These are phyloP conservation scores for Thielaviopsis populi DNA, from an alignment of 2,329 filamentous ascomycete genomes.

Conservation along the genomic window DNA sequence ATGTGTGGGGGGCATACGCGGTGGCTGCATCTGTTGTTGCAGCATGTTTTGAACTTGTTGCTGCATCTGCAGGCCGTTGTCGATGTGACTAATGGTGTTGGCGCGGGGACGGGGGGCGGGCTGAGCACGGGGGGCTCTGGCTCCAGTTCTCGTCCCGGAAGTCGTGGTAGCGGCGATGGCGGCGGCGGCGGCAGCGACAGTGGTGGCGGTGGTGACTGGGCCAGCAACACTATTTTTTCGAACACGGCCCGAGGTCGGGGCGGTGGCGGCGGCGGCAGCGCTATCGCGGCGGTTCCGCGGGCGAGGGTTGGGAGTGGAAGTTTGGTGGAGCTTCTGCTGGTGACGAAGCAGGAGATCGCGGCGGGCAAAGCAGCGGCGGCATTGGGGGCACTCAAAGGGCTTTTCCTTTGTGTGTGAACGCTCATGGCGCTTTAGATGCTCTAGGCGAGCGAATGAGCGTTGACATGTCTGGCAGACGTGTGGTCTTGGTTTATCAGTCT, in stretches of 20 bases:
- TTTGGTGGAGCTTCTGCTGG: conserved; percentile 96
- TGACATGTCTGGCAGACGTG: conserved; percentile 86
- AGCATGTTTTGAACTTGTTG: conserved; percentile 49
- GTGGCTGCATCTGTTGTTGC: conserved; percentile 29
- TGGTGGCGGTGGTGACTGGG: conserved; percentile 28
- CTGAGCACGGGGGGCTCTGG: neutral
- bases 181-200: conserved; percentile 35
- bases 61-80: conserved; percentile 52
- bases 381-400: conserved; percentile 94
- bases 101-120: conserved; percentile 52
- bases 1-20: conserved; percentile 38
- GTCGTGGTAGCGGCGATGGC: conserved; percentile 34
- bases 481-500: conserved; percentile 92
- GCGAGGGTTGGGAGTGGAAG: conserved; percentile 71
- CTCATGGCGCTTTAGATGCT: conserved; percentile 95
- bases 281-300: conserved; percentile 85
- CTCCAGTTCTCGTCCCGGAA: neutral
- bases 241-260: conserved; percentile 46
- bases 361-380: conserved; percentile 83
- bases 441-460: conserved; percentile 82
- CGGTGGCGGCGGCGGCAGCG: conserved; percentile 53
- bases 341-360: conserved; percentile 83
- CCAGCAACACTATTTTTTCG: conserved; percentile 84
- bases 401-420: conserved; percentile 98
- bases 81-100: conserved; percentile 92